These are phyloP conservation scores for Isatis lusitanica DNA, from an alignment of 441 rosid genomes.

Conservation along the genomic window DNA sequence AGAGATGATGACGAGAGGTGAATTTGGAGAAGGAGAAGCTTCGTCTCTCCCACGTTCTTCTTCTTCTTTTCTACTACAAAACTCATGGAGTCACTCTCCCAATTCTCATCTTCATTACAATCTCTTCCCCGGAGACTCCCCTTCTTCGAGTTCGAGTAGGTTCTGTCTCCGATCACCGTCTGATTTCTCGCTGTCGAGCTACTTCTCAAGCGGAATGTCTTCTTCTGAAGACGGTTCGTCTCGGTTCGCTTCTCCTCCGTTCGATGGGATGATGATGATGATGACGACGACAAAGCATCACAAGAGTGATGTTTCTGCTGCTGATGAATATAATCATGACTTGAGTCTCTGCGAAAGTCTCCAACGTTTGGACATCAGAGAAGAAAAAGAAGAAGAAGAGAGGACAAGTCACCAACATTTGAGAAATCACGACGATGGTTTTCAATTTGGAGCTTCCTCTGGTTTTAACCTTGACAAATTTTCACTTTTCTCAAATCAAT, in stretches of 20 bases:
- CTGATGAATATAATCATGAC: conserved; percentile 17
- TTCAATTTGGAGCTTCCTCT: conserved; percentile 5
- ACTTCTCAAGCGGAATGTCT: conserved; percentile 41
- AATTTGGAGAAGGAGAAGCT: conserved; percentile 11
- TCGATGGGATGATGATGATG: conserved; percentile 33
- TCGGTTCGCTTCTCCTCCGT: conserved; percentile 37
- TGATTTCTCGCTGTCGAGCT: conserved; percentile 40
- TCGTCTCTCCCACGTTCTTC: conserved; percentile 26
- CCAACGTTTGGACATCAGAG: conserved; percentile 31
- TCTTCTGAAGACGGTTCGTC: conserved; percentile 41
- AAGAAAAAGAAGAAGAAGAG: conserved; percentile 21
- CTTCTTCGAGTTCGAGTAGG: conserved; percentile 24
- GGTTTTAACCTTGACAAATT: background rate
- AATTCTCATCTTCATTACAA: background rate
- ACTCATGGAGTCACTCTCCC: background rate
- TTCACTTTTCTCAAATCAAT: background rate
- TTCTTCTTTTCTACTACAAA: conserved; percentile 25
- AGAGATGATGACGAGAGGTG: conserved; percentile 19
- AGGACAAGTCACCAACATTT: background rate
- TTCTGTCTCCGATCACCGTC: conserved; percentile 35
- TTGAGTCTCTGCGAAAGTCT: conserved; percentile 32
- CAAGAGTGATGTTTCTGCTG: background rate
- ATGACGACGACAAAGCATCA: background rate
- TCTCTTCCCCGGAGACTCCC: background rate
- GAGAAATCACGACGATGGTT: conserved; percentile 4